phyloP scores from a whole-genome alignment of 257 asterid species.

The Dorcoceras hygrometricum region DNA sequence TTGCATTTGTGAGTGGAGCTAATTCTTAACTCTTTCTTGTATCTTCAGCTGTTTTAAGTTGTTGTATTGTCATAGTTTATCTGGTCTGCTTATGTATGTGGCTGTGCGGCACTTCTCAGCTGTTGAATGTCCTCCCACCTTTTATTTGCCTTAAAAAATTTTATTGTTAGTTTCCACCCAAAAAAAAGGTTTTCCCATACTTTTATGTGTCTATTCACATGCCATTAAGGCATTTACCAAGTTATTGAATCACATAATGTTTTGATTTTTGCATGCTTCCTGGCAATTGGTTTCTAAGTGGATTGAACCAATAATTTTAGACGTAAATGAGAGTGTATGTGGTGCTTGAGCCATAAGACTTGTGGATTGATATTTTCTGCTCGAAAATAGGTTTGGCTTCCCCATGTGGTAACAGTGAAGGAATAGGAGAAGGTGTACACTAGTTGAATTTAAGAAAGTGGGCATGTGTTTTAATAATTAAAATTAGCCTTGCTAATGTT shows the following conservation, averaged over 20 bases:
- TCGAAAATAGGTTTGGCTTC: background rate
- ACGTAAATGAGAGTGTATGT: background rate
- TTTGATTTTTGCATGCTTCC: background rate
- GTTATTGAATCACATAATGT: background rate
- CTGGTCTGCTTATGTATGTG: background rate
- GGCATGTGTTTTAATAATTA: background rate
- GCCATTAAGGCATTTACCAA: background rate
- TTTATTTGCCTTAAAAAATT: background rate
- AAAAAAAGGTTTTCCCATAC: background rate
- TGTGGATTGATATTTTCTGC: background rate
- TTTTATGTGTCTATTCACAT: background rate
- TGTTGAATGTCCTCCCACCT: background rate
- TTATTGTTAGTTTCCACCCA: background rate
- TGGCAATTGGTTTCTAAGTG: background rate
- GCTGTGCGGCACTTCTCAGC: background rate
- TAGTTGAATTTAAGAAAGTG: background rate
- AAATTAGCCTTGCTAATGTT: too few relatives aligned
- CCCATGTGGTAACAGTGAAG: background rate
- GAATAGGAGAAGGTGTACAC: background rate
- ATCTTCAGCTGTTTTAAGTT: background rate
- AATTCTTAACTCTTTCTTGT: conserved; percentile 20
- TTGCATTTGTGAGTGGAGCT: conserved; percentile 72
- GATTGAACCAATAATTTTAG: background rate
- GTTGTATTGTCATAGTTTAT: background rate
- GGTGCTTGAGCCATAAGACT: background rate